Base-by-base conservation (phyloP, 2,329 filamentous ascomycete genomes). In the Mycosphaerella sp. region DNA sequence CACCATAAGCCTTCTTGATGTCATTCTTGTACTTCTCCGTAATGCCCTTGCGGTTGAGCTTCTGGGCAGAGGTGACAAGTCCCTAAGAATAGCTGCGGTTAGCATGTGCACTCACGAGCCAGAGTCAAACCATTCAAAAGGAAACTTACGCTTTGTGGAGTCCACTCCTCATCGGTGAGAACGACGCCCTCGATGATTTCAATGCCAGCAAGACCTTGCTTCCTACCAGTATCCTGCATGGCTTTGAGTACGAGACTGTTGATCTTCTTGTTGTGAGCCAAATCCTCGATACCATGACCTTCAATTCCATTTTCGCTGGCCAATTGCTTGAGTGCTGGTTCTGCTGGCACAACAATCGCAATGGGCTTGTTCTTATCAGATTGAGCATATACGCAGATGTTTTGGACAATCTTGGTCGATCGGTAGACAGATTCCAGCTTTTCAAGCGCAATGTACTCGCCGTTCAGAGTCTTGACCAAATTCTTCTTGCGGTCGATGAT, bases 401-500 rank as follows among this genome's bases (percentile, higher is more conserved):
- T 95, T 56, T 81, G 81, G 17, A 95, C 89, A 8, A 86, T 81
- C n/a, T 82, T 79, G 8, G 81, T 82, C 44, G 88, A 84, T 58
- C 91, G 85, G 76, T 96, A 97, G 51, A 95, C 79, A 2, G 91
- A 87, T 75, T 97, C 92, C 56, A 97, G 83, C 77, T 86, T 96
- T 77, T 97, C 92, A 3, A 98, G 81, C 21, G 92, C 93, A 70
- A 97, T 95, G 73, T 97, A 97, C 78, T 97, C 92, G 63, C 92
- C 92, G 57, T 91, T 90, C 61, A 89, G 81, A 59, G 93, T 91
- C 83, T 97, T 97, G 72, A 97, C 88, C 53, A 97, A 78, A 74
- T 97, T 97, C 84, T 97, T 97, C 82, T 95, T 91, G 64, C 92
- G 89, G 72, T 97, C 92, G 67, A 97, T 91, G 69, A 97, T 85